These are phyloP conservation scores for Porphyridium purpureum DNA, from an alignment of 23 red algal species.

Conservation along the genomic window DNA sequence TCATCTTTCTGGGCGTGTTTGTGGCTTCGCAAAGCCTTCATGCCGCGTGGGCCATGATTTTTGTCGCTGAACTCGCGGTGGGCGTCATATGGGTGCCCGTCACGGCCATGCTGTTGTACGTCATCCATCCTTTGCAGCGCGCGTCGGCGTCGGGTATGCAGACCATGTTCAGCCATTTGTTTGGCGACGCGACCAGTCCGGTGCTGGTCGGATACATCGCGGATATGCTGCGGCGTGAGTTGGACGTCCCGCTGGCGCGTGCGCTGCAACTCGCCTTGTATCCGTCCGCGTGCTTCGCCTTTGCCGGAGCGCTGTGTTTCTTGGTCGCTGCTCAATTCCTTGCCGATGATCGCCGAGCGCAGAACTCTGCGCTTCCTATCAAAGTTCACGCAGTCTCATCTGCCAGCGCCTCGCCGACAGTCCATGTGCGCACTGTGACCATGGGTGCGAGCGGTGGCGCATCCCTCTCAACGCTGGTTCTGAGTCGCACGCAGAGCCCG, in stretches of 20 bases:
- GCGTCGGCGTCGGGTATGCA: conserved; percentile 46
- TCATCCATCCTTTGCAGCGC: conserved; percentile 32
- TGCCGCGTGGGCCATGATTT: not conserved
- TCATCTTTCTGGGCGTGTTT: conserved; percentile 24
- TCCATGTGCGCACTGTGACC: no score
- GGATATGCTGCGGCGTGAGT: conserved; percentile 24
- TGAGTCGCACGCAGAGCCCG: no score
- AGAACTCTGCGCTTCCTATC: no score
- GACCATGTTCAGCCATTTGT: conserved; percentile 30
- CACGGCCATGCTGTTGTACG: conserved; percentile 41
- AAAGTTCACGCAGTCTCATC: no score
- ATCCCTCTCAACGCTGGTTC: no score
- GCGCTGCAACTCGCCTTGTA: conserved; percentile 53
- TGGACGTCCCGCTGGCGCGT: conserved; percentile 20
- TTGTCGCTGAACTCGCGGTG: conserved; percentile 6
- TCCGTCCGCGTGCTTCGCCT: conserved; percentile 19
- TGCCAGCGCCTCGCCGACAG: no score
- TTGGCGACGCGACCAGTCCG: conserved; percentile 46
- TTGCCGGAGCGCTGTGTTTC: conserved; percentile 57
- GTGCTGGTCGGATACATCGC: conserved; percentile 38
- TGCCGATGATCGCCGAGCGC: not conserved
- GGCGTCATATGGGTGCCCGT: conserved; percentile 41
- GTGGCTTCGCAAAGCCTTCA: not conserved
- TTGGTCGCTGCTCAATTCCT: conserved; percentile 14
- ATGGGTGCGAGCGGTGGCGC: no score